Base-by-base conservation (phyloP, 345 rosid genomes). In the Salix suchowensis region DNA sequence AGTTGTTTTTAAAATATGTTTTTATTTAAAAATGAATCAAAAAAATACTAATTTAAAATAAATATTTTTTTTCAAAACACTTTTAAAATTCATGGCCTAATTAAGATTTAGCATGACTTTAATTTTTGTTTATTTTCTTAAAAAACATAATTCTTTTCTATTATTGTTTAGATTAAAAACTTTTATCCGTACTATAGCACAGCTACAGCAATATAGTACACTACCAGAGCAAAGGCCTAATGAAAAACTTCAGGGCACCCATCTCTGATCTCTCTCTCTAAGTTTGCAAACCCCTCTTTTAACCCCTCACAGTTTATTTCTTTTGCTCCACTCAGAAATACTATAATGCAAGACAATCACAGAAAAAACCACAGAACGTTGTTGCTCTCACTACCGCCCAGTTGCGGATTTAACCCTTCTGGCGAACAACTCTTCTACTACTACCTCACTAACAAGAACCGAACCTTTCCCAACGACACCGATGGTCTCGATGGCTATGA, bases 371-470 rank as follows among this genome's bases (percentile, higher is more conserved):
- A 10, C 2, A 3, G 23, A 46, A 65, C 69, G 69, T 68, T 70
- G 69, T 52, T 85, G 46, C 66, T n/a, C 55, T 16, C 52, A 9
- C 75, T 80, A 7, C 88, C 87, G 9, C 88, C 85, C 0, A 91
- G 91, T 26, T 84, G 76, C 68, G 83, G 84, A 34, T 88, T 90
- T 69, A 74, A 66, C 75, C 93, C 91, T 5, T 87, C 91, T 34
- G 88, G 84, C 2, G 79, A 86, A 18, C 79, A 88, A 39, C 74
- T 88, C 72, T 72, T 88, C 65, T 52, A 70, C 23, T 73, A 81
- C 79, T 86, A 87, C 79, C 89, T 88, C 32, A 34, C 77, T 13
- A 60, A 48, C 67, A 88, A 88, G 79, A 90, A 79, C 83, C 6
- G 24, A 64, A 60, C 21, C 70, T 37, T 11, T 21, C 21, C 46